These are phyloP conservation scores for Tolypocladium paradoxum DNA, from an alignment of 2,329 filamentous ascomycete species.

Conservation along the genomic window DNA sequence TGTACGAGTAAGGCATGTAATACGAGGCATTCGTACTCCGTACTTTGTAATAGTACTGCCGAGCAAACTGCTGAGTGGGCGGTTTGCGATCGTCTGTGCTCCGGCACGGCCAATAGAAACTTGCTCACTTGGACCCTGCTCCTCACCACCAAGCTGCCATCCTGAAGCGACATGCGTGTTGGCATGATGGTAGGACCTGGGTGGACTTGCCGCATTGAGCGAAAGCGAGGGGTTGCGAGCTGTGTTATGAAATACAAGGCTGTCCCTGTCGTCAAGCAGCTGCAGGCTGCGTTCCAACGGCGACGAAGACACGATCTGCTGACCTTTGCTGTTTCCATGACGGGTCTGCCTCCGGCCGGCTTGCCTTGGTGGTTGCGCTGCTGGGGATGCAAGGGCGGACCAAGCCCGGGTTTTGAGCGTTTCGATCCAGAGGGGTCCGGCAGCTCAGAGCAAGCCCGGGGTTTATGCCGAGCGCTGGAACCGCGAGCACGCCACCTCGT, in stretches of 20 bases:
- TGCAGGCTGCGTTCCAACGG: neutral
- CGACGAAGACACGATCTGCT: neutral
- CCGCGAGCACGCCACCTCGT: neutral
- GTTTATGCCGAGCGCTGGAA: neutral
- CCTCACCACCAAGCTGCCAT: slow-evolving; percentile 8
- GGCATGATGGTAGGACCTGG: neutral
- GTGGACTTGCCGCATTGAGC: neutral
- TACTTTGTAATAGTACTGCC: too few relatives aligned
- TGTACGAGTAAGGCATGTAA: too few relatives aligned
- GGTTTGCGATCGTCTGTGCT: neutral
- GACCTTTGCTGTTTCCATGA: neutral
- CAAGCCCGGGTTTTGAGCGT: neutral
- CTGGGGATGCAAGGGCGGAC: neutral
- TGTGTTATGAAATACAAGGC: neutral
- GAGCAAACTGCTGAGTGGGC: neutral
- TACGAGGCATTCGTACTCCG: too few relatives aligned
- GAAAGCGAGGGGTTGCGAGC: neutral
- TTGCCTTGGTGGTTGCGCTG: neutral
- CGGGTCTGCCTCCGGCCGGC: neutral
- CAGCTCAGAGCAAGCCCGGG: neutral
- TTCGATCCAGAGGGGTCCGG: neutral
- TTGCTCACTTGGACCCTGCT: slow-evolving; percentile 20
- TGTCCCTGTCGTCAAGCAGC: neutral
- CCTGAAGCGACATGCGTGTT: neutral
- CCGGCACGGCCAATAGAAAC: slow-evolving; percentile 26